These are phyloP conservation scores for Malassezia furfur DNA, from an alignment of 1,284 basidiomycete genomes.

Conservation along the genomic window DNA sequence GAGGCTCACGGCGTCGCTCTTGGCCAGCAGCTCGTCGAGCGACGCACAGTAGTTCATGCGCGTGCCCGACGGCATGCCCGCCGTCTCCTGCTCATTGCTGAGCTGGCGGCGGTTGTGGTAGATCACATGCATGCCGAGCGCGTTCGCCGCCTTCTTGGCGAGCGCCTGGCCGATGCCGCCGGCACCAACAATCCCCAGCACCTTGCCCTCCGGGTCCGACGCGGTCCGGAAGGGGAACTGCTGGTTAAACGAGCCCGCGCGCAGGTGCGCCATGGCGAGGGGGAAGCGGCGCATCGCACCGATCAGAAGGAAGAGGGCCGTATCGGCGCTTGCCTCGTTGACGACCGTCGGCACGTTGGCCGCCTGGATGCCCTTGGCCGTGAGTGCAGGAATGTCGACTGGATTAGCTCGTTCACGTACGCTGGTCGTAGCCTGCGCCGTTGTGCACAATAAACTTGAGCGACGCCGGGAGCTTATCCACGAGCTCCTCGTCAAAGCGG, in stretches of 20 bases:
- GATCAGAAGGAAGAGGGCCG: slow-evolving; percentile 36
- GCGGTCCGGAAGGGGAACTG: slow-evolving; percentile 29
- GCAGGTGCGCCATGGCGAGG: slow-evolving; percentile 23
- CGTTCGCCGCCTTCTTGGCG: slow-evolving; percentile 35
- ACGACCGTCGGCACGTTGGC: slow-evolving; percentile 40
- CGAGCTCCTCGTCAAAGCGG: slow-evolving; percentile 32
- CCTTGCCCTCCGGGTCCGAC: slow-evolving; percentile 27
- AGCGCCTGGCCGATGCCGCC: slow-evolving; percentile 38
- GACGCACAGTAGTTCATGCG: slow-evolving; percentile 29
- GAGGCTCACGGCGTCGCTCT: slow-evolving; percentile 51
- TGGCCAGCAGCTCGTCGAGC: slow-evolving; percentile 49
- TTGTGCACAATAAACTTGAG: slow-evolving; percentile 39
- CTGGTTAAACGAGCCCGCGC: slow-evolving; percentile 26
- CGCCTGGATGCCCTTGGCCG: slow-evolving; percentile 23
- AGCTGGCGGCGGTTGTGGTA: slow-evolving; percentile 39
- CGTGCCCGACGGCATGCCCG: slow-evolving; percentile 21
- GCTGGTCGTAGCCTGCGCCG: slow-evolving; percentile 42
- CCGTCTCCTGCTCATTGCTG: slow-evolving; percentile 37
- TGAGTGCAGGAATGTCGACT: slow-evolving; percentile 28
- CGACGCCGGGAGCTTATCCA: slow-evolving; percentile 22
- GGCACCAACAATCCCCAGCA: slow-evolving; percentile 39
- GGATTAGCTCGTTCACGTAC: neutral
- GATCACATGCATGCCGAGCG: slow-evolving; percentile 34
- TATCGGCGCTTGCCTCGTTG: slow-evolving; percentile 38
- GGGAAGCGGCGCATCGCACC: slow-evolving; percentile 36